phyloP scores from a whole-genome alignment of 192 early-diverging fungal genomes.

The Backusella macrospora region DNA sequence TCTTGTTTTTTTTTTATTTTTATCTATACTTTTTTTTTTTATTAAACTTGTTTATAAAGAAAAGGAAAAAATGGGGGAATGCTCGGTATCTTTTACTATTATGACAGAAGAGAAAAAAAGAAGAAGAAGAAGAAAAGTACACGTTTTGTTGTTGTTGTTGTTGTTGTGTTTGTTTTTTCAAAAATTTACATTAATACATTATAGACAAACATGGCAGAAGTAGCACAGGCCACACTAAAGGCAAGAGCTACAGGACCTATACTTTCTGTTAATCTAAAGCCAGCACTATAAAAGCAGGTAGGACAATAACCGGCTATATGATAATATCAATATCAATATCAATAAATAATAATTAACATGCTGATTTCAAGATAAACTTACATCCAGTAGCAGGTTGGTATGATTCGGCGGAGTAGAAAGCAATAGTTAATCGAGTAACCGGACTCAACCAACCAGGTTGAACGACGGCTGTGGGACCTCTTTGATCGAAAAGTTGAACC shows the following conservation, averaged over 20 bases:
- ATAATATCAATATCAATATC: slow-evolving; percentile 30
- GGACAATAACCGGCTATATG: slow-evolving; percentile 34
- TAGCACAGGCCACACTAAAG: slow-evolving; percentile 33
- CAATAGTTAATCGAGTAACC: slow-evolving; percentile 31
- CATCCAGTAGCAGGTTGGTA: slow-evolving; percentile 34
- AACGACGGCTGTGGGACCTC: slow-evolving; percentile 30
- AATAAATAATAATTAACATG: slow-evolving; percentile 22
- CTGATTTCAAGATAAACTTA: slow-evolving; percentile 19
- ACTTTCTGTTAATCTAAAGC: neutral
- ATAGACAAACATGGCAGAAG: slow-evolving; percentile 31
- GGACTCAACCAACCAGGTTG: slow-evolving; percentile 39
- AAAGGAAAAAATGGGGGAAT: neutral
- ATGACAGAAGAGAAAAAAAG: neutral
- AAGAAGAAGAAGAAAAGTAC: neutral
- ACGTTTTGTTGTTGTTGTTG: neutral
- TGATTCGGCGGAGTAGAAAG: slow-evolving; percentile 36
- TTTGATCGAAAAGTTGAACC: slow-evolving; percentile 42
- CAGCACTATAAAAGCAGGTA: slow-evolving; percentile 39
- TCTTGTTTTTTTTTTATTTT: no score
- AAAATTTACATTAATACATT: slow-evolving; percentile 12
- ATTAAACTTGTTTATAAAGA: neutral
- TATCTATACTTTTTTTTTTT: neutral
- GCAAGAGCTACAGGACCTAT: slow-evolving; percentile 30
- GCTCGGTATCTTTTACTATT: slow-evolving; percentile 7
- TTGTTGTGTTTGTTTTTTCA: neutral